A percentile compares a stretch with the other conserved stretches of the same genome.
Conservation (phyloP, 2,329 filamentous ascomycete species). For the Aspergillus ruber region DNA sequence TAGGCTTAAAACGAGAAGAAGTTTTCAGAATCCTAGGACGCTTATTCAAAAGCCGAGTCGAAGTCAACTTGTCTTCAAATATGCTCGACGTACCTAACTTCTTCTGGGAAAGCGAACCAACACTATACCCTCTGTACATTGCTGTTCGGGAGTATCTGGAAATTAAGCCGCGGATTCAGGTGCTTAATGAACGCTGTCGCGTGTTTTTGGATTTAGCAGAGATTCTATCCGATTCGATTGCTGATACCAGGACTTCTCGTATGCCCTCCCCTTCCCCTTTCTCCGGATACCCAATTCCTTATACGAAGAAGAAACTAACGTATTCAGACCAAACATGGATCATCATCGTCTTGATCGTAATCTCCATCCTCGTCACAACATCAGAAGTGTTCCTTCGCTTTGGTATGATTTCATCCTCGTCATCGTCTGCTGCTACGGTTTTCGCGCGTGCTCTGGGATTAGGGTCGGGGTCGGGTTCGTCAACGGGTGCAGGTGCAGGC, state of each 20-base stretch:
- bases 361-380: slow-evolving; percentile 86
- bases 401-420: slow-evolving; percentile 52
- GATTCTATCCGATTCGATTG: slow-evolving; percentile 85
- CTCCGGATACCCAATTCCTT: neutral
- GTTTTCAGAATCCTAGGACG: slow-evolving; percentile 87
- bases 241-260: slow-evolving; percentile 88
- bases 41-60: slow-evolving; percentile 87
- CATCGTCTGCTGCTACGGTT: slow-evolving; percentile 12
- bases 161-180: slow-evolving; percentile 90
- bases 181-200: slow-evolving; percentile 91
- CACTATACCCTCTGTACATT: slow-evolving; percentile 85
- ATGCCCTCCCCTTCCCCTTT: slow-evolving; percentile 15
- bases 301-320: neutral
- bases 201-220: slow-evolving; percentile 96
- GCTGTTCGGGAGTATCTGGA: slow-evolving; percentile 96
- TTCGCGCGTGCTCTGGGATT: slow-evolving; percentile 9
- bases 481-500: neutral
- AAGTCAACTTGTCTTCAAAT: slow-evolving; percentile 95
- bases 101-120: slow-evolving; percentile 97
- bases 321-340: slow-evolving; percentile 80
- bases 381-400: slow-evolving; percentile 86
- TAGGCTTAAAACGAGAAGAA: slow-evolving; percentile 86
- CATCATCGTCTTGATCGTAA: slow-evolving; percentile 84
- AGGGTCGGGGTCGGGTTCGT: neutral
- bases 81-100: slow-evolving; percentile 95